A percentile compares a stretch with the other conserved stretches of the same genome.
Evolutionary conservation across 345 rosid genomes (phyloP).

Genomic region (Pseudoturritis turrita): DNA sequence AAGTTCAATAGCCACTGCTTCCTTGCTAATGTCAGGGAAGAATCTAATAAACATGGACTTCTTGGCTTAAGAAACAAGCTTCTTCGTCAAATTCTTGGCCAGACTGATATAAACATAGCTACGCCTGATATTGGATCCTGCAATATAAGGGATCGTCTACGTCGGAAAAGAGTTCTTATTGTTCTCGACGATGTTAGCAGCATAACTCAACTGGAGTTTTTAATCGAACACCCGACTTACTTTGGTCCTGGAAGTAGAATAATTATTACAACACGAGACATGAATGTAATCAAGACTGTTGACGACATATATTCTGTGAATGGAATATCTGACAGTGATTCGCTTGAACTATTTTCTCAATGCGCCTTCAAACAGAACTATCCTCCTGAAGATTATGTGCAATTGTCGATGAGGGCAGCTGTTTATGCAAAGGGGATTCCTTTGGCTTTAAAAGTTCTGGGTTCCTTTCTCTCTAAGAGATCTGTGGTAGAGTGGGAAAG

Average conservation of each 20-base stretch:
- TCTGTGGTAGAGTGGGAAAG: conserved; percentile 17
- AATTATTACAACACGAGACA: conserved; percentile 1
- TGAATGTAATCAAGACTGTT: neutral
- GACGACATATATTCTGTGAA: neutral
- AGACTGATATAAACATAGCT: neutral
- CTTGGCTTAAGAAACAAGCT: neutral
- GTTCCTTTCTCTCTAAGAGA: conserved; percentile 11
- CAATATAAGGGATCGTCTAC: conserved; percentile 1
- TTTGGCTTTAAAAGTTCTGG: conserved; percentile 20
- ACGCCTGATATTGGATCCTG: neutral
- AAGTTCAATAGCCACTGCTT: conserved; percentile 34
- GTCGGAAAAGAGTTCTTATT: conserved; percentile 5
- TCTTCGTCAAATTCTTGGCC: neutral
- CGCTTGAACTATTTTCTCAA: conserved; percentile 13
- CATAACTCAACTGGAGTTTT: neutral
- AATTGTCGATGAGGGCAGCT: neutral
- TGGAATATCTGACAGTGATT: neutral
- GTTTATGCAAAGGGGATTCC: conserved; percentile 20
- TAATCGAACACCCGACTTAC: neutral
- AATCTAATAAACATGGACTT: neutral
- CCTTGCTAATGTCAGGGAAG: conserved; percentile 35
- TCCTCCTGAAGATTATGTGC: conserved; percentile 3
- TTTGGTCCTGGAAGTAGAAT: conserved; percentile 15
- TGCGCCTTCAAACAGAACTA: conserved; percentile 4
- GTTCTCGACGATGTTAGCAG: conserved; percentile 10